Evolutionary conservation across 768 basidiomycete species (phyloP).

Genomic region (Coprinopsis marcescibilis): DNA sequence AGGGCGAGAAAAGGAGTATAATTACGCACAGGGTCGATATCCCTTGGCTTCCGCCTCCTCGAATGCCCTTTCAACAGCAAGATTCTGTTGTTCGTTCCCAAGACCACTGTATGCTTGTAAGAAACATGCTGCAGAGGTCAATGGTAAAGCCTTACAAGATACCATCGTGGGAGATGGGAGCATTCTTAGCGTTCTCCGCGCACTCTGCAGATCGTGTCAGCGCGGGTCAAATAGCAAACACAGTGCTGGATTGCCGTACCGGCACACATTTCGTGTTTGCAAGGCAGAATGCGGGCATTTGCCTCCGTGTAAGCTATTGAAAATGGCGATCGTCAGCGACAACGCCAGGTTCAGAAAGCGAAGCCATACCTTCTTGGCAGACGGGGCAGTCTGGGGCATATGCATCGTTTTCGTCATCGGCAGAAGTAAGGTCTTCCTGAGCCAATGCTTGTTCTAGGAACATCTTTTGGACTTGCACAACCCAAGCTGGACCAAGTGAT

Average conservation of each 20-base stretch:
- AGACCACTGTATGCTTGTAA: conserved; percentile 35
- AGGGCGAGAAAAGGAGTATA: not conserved
- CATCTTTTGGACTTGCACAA: conserved; percentile 28
- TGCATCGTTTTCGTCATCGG: conserved; percentile 41
- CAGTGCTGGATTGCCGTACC: conserved; percentile 31
- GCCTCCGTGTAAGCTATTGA: conserved; percentile 42
- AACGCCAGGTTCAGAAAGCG: not conserved
- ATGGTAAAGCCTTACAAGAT: conserved; percentile 42
- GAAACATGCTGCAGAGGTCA: not conserved
- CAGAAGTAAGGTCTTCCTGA: conserved; percentile 36
- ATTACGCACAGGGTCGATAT: conserved; percentile 47
- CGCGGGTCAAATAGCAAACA: not conserved
- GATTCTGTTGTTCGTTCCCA: conserved; percentile 51
- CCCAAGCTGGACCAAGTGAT: conserved; percentile 37
- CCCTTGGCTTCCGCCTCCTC: conserved; percentile 54
- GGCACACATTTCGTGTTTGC: conserved; percentile 63
- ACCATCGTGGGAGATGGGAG: conserved; percentile 50
- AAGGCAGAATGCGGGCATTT: conserved; percentile 56
- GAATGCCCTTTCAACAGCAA: conserved; percentile 47
- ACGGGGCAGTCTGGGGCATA: conserved; percentile 48
- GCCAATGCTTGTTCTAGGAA: conserved; percentile 45
- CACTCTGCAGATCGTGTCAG: conserved; percentile 36
- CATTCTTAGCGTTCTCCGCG: conserved; percentile 44
- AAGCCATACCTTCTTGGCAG: conserved; percentile 52
- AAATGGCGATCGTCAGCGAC: not conserved